Evolutionary conservation across 148 eudicot genomes (phyloP), one percentile per base, ranked within the genome.

Genomic region (Rhododendron molle): DNA sequence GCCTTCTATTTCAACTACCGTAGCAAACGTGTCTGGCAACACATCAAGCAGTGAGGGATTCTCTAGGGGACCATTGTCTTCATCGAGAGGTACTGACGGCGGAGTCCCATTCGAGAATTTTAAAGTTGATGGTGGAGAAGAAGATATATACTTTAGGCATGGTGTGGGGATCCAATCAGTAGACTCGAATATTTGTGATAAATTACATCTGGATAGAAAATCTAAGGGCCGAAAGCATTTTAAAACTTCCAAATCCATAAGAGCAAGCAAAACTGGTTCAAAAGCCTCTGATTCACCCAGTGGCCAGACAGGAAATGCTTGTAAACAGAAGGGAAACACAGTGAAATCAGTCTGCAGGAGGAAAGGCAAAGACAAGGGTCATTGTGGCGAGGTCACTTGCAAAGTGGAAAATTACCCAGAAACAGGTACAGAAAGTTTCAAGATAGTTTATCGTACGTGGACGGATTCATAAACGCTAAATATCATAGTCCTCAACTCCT

Each of bases 381-480:
- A 80, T 85, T 43, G 56, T 44, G 88, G 62, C 72, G 85, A 84
- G 87, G 76, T 78, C 83, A 30, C 80, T 2, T 76, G 69, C 84
- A 85, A 86, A 83, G 86, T 65, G 80, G 87, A 84, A 79, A 86
- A 58, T 89, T 88, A 87, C 73, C 85, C 80, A 23, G 87, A 76
- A 78, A 83, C 92, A 93, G 98, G 99, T 95, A 87, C 77, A 26
- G 16, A 28, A 81, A 50, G 10, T 82, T 76, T 15, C 73, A 23
- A 18, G 15, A 30, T 44, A 3, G 47, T 11, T 78, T 0, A 77
- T 3, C 4, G 65, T 80, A 58, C 67, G 14, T 36, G 3, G 46
- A 50, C 7, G 20, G 34, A 32, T 47, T 20, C 44, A 20, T 43
- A 3, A 36, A 4, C 1, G 5, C 4, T 4, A 12, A 14, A 23